Evolutionary conservation across 768 basidiomycete species (phyloP).

Genomic region (Leccinum fibrillosum): DNA sequence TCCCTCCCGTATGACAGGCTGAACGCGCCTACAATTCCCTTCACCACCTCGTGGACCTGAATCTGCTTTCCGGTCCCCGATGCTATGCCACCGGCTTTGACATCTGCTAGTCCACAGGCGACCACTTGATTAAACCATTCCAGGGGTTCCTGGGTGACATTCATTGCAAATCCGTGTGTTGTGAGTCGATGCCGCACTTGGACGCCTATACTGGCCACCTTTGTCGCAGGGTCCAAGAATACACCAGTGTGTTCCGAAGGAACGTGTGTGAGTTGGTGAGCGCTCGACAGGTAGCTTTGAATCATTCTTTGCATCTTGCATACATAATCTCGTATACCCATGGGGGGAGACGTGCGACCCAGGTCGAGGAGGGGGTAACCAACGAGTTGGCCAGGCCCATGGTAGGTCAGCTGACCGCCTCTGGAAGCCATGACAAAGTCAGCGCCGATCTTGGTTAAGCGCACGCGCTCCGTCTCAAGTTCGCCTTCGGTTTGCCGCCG

Average conservation of each 20-base stretch:
- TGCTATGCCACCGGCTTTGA: conserved; percentile 71
- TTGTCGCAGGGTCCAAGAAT: conserved; percentile 75
- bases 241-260: conserved; percentile 87
- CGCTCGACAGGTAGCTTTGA: conserved; percentile 54
- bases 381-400: conserved; percentile 96
- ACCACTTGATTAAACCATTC: conserved; percentile 86
- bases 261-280: conserved; percentile 53
- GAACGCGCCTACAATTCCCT: conserved; percentile 47
- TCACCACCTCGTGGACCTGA: conserved; percentile 49
- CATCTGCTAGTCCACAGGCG: conserved; percentile 87
- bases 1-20: conserved; percentile 47
- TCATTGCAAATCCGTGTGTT: conserved; percentile 92
- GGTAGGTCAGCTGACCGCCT: conserved; percentile 94
- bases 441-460: conserved; percentile 76
- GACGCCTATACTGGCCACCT: conserved; percentile 94
- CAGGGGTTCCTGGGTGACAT: conserved; percentile 77
- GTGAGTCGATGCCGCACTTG: conserved; percentile 94
- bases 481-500: conserved; percentile 71
- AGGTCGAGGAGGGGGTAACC: conserved; percentile 95
- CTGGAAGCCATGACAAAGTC: conserved; percentile 80
- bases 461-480: conserved; percentile 54
- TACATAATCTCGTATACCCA: conserved; percentile 78
- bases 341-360: conserved; percentile 67
- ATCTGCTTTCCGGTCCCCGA: conserved; percentile 38
- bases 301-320: conserved; percentile 76